Evolutionary conservation across 805 yeast genomes (phyloP).

Genomic region (Hemisphaericaspora nanyangensis): DNA sequence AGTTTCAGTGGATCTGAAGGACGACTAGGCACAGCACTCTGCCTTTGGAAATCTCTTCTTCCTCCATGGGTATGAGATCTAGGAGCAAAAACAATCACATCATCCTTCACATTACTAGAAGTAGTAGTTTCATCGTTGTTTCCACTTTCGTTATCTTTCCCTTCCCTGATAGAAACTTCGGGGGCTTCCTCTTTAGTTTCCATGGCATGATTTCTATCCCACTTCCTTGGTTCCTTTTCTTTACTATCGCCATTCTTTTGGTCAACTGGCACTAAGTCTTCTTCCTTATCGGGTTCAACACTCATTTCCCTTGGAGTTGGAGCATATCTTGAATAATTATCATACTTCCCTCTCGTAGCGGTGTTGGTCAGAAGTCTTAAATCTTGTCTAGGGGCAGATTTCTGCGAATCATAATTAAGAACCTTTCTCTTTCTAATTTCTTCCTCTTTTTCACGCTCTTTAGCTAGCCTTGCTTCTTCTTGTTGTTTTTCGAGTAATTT

Average conservation of each 20-base stretch:
- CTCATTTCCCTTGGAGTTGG: slow-evolving; percentile 7
- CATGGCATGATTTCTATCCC: too few species aligned
- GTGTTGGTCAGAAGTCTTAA: slow-evolving; percentile 4
- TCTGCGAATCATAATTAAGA: slow-evolving; percentile 7
- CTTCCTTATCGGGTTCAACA: slow-evolving; percentile 2
- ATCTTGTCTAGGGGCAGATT: slow-evolving; percentile 4
- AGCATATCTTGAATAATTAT: slow-evolving; percentile 24
- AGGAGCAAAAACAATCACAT: too few species aligned
- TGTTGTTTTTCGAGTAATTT: slow-evolving; percentile 7
- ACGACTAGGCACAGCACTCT: too few species aligned
- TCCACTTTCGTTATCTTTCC: too few species aligned
- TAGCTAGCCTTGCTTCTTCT: slow-evolving; percentile 8
- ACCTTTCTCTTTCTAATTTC: slow-evolving; percentile 11
- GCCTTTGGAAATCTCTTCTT: slow-evolving; percentile 2
- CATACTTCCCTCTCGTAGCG: slow-evolving; percentile 22
- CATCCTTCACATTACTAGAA: too few species aligned
- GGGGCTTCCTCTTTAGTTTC: too few species aligned
- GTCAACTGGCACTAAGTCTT: background rate
- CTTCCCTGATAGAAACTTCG: too few species aligned
- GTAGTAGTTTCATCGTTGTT: too few species aligned
- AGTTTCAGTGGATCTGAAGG: background rate
- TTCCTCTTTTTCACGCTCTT: slow-evolving; percentile 8
- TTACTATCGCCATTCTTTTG: slow-evolving; percentile 2
- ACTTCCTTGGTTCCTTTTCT: slow-evolving; percentile 3
- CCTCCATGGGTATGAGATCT: too few species aligned